phyloP scores from a whole-genome alignment of 2,329 filamentous ascomycete species.

The Xylaria digitata region DNA sequence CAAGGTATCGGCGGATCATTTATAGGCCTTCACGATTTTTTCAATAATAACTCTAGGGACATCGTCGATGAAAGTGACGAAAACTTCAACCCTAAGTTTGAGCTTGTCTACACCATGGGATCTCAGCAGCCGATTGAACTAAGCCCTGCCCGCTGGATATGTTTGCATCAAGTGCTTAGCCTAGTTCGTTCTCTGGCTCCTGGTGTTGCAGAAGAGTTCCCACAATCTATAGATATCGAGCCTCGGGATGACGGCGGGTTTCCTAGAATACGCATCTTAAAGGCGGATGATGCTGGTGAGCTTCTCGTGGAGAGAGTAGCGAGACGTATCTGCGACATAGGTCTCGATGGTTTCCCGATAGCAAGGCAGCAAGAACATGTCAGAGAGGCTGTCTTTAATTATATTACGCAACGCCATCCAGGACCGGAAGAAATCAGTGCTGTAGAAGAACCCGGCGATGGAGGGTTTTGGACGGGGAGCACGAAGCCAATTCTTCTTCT shows the following conservation, averaged over 20 bases:
- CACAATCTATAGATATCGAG: slow-evolving; percentile 58
- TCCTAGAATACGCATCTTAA: slow-evolving; percentile 62
- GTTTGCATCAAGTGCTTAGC: slow-evolving; percentile 65
- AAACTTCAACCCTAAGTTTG: slow-evolving; percentile 68
- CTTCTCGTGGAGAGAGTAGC: slow-evolving; percentile 47
- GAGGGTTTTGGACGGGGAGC: slow-evolving; percentile 51
- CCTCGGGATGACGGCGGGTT: slow-evolving; percentile 52
- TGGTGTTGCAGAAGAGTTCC: slow-evolving; percentile 43
- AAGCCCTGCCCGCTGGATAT: slow-evolving; percentile 65
- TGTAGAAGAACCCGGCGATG: slow-evolving; percentile 49
- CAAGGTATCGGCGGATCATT: slow-evolving; percentile 26
- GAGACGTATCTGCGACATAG: slow-evolving; percentile 55
- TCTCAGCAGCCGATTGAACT: slow-evolving; percentile 62
- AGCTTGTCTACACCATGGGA: slow-evolving; percentile 73
- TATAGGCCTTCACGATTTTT: slow-evolving; percentile 46
- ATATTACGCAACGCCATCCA: slow-evolving; percentile 57
- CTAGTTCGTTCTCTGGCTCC: neutral
- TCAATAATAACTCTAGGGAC: slow-evolving; percentile 61
- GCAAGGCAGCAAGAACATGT: slow-evolving; percentile 49
- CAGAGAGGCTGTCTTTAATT: slow-evolving; percentile 53
- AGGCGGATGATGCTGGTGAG: slow-evolving; percentile 44
- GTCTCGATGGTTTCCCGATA: slow-evolving; percentile 57
- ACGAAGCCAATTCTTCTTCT: slow-evolving; percentile 53
- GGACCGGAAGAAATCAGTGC: slow-evolving; percentile 45
- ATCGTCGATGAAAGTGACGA: slow-evolving; percentile 75